A percentile compares a stretch with the other conserved stretches of the same genome.
phyloP scores from a whole-genome alignment of 345 rosid species.

The Leavenworthia alabamica region DNA sequence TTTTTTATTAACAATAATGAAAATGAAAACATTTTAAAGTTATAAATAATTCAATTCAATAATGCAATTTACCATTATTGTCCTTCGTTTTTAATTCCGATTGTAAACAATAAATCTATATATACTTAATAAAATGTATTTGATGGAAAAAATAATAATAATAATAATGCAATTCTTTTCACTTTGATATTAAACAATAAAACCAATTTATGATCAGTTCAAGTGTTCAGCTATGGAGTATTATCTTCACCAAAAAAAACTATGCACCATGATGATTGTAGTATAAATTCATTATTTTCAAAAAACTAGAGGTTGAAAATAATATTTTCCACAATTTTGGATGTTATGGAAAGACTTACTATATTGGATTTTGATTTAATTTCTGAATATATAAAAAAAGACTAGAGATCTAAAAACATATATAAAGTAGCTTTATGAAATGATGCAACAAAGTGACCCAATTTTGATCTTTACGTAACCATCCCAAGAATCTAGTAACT shows the following conservation, averaged over 20 bases:
- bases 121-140: too few relatives aligned
- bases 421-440: slow-evolving; percentile 29
- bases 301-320: neutral
- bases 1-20: neutral
- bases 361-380: neutral
- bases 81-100: too few relatives aligned
- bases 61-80: too few relatives aligned
- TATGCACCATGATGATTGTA: neutral
- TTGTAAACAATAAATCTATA: too few relatives aligned
- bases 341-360: slow-evolving; percentile 8
- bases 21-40: neutral
- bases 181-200: neutral
- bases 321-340: neutral
- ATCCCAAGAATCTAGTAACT: slow-evolving; percentile 29
- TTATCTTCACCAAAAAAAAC: neutral
- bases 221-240: neutral
- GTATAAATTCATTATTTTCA: neutral
- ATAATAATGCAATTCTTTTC: neutral
- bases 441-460: slow-evolving; percentile 30
- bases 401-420: slow-evolving; percentile 19
- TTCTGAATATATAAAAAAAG: neutral
- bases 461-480: slow-evolving; percentile 23
- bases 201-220: neutral
- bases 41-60: too few relatives aligned
- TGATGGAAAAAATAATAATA: too few relatives aligned